phyloP scores from a whole-genome alignment of 2,329 filamentous ascomycete genomes.

The Xylariaceae sp. region DNA sequence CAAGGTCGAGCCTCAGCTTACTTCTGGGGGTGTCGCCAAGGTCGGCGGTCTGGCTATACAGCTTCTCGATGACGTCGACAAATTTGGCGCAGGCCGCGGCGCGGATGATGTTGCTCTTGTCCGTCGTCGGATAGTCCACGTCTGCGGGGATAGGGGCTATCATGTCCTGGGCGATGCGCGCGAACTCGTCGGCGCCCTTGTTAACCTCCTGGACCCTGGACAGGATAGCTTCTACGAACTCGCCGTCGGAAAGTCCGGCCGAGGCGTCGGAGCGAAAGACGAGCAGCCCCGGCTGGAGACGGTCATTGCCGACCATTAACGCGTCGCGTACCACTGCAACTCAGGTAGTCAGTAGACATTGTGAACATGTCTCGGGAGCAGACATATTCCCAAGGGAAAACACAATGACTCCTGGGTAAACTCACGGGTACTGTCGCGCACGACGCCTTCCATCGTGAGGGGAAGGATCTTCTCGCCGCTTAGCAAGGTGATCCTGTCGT shows the following conservation, averaged over 20 bases:
- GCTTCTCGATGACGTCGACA: slow-evolving; percentile 17
- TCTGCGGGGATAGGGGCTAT: slow-evolving; percentile 25
- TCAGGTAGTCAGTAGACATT: too few species aligned
- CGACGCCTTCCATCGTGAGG: slow-evolving; percentile 24
- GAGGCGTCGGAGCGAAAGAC: slow-evolving; percentile 22
- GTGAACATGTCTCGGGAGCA: too few species aligned
- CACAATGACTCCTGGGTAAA: neutral
- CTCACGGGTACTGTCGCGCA: slow-evolving; percentile 24
- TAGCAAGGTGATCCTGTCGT: slow-evolving; percentile 30
- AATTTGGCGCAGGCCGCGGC: slow-evolving; percentile 31
- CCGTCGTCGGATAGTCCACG: slow-evolving; percentile 31
- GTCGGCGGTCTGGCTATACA: slow-evolving; percentile 22
- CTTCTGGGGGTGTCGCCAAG: slow-evolving; percentile 4
- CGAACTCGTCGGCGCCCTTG: slow-evolving; percentile 31
- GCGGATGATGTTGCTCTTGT: slow-evolving; percentile 39
- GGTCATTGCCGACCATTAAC: slow-evolving; percentile 27
- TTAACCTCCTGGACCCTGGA: slow-evolving; percentile 31
- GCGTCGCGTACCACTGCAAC: too few species aligned
- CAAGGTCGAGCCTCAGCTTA: slow-evolving; percentile 13
- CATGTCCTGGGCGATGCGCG: slow-evolving; percentile 35
- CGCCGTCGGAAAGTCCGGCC: slow-evolving; percentile 18
- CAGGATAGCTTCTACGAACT: slow-evolving; percentile 30
- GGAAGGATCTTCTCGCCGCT: slow-evolving; percentile 34
- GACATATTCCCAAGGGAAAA: too few species aligned
- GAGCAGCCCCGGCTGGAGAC: slow-evolving; percentile 24